A percentile compares a stretch with the other conserved stretches of the same genome.
Evolutionary conservation across 2,329 filamentous ascomycete species (phyloP).

Genomic region (Cercospora beticola): DNA sequence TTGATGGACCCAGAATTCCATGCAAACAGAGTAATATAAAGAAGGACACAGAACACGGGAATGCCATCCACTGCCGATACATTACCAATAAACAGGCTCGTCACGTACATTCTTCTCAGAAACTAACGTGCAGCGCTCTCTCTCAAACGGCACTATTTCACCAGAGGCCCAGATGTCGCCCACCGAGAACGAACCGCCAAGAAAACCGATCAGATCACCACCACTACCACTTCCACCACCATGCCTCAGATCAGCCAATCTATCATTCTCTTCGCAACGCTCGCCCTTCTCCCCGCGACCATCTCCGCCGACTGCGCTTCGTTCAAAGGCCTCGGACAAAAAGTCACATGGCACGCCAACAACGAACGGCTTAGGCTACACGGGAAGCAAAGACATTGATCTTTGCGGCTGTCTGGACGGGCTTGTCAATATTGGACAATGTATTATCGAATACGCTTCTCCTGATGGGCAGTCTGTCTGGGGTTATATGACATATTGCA

Average conservation of each 20-base stretch:
- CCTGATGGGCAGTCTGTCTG: neutral
- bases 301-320: neutral
- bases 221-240: no score
- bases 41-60: neutral
- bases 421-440: neutral
- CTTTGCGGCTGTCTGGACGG: neutral
- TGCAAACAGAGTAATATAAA: neutral
- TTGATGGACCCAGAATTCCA: neutral
- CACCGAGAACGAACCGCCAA: neutral
- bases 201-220: neutral
- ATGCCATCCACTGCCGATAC: neutral
- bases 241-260: neutral
- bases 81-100: neutral
- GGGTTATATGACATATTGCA: neutral
- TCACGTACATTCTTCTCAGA: neutral
- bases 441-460: neutral
- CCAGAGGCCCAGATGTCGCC: no score
- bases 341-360: neutral
- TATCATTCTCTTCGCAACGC: neutral
- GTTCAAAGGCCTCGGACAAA: neutral
- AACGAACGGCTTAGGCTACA: neutral
- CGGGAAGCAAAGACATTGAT: neutral
- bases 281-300: neutral
- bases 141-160: neutral
- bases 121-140: neutral